phyloP scores from a whole-genome alignment of 2,329 filamentous ascomycete species.

The Claviceps quebecensis region DNA sequence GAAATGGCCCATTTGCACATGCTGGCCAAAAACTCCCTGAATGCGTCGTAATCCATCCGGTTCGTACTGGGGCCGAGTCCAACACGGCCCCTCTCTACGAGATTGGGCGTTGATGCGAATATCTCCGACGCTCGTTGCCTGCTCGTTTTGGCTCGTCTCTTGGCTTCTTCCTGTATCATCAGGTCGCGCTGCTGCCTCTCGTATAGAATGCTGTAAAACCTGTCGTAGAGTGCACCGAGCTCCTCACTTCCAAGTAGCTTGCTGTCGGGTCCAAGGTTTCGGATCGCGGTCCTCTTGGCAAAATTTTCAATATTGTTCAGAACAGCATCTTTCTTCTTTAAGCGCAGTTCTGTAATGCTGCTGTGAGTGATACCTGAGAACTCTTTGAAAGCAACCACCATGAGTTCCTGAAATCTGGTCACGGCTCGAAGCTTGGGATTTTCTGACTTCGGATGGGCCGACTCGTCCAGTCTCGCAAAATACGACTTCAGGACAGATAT shows the following conservation, averaged over 20 bases:
- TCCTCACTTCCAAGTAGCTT: slow-evolving; percentile 79
- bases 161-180: slow-evolving; percentile 63
- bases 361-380: slow-evolving; percentile 91
- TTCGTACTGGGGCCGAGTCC: slow-evolving; percentile 80
- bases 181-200: slow-evolving; percentile 75
- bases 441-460: slow-evolving; percentile 86
- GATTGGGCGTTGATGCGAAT: slow-evolving; percentile 25
- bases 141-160: slow-evolving; percentile 49
- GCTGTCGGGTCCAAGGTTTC: slow-evolving; percentile 90
- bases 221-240: slow-evolving; percentile 79
- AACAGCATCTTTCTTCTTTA: slow-evolving; percentile 88
- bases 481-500: slow-evolving; percentile 94
- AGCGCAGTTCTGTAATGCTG: slow-evolving; percentile 75
- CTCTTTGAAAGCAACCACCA: slow-evolving; percentile 98
- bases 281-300: slow-evolving; percentile 88
- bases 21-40: slow-evolving; percentile 81
- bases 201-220: slow-evolving; percentile 84
- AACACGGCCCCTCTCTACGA: slow-evolving; percentile 70
- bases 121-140: slow-evolving; percentile 23
- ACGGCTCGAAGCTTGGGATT: slow-evolving; percentile 90
- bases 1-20: slow-evolving; percentile 89
- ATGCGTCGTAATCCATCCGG: slow-evolving; percentile 94
- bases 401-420: slow-evolving; percentile 91
- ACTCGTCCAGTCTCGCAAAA: slow-evolving; percentile 85
- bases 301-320: slow-evolving; percentile 95